A percentile compares a stretch with the other conserved stretches of the same genome.
Conservation (phyloP, 2,329 filamentous ascomycete genomes). For the Aspergillus clavatus region DNA sequence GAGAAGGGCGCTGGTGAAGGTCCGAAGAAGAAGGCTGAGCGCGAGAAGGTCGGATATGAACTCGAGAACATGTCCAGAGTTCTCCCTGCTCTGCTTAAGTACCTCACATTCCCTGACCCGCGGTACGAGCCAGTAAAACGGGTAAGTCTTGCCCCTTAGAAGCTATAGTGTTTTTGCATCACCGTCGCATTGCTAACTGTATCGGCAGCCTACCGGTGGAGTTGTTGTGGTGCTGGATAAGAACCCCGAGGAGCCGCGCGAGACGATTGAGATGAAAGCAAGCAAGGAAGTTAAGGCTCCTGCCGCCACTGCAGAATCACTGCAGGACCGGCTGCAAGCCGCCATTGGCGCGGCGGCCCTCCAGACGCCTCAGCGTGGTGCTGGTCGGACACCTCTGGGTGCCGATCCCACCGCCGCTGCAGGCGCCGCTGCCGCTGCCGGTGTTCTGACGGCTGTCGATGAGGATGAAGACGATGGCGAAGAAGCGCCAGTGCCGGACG, state of each 20-base stretch:
- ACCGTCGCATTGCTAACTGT: slow-evolving; percentile 38
- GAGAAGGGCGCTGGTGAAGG: slow-evolving; percentile 58
- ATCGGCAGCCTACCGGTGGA: slow-evolving; percentile 74
- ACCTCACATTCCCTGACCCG: slow-evolving; percentile 84
- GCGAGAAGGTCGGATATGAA: slow-evolving; percentile 95
- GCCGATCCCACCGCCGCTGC: slow-evolving; percentile 20
- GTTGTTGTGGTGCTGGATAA: slow-evolving; percentile 88
- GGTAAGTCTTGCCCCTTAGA: slow-evolving; percentile 50
- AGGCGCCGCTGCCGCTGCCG: slow-evolving; percentile 68
- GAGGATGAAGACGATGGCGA: slow-evolving; percentile 55
- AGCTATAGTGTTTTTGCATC: slow-evolving; percentile 2
- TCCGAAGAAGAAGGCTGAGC: slow-evolving; percentile 83
- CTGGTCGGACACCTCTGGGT: slow-evolving; percentile 18
- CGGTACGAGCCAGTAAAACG: slow-evolving; percentile 92
- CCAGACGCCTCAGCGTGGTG: slow-evolving; percentile 30
- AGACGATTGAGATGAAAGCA: slow-evolving; percentile 83
- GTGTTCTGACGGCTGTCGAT: slow-evolving; percentile 79
- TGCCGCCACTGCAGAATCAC: slow-evolving; percentile 39
- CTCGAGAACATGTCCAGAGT: slow-evolving; percentile 96
- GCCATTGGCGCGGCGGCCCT: slow-evolving; percentile 32
- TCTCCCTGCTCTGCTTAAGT: slow-evolving; percentile 87
- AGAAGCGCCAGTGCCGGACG: slow-evolving; percentile 44
- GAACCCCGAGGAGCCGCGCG: slow-evolving; percentile 70
- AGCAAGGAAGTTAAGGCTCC: slow-evolving; percentile 59
- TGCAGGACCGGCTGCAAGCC: slow-evolving; percentile 41